Base-by-base conservation (phyloP, 2,329 filamentous ascomycete genomes). In the Diplodia scrobiculata region DNA sequence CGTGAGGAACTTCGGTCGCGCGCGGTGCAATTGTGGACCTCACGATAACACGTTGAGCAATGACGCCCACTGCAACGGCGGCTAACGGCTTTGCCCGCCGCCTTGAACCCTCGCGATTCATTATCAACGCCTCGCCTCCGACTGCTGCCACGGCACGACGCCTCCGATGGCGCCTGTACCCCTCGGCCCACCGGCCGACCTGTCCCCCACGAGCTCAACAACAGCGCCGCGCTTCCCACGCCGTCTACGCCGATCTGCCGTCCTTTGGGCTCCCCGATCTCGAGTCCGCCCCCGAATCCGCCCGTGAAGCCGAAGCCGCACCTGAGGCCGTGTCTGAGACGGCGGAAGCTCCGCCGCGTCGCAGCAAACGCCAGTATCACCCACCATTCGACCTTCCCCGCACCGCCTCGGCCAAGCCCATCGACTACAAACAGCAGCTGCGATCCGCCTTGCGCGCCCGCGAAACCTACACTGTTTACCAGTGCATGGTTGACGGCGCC, bases 401-500 rank as follows among this genome's bases (percentile, higher is more conserved):
- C 45, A 25, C 45, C 14, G 13, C 27, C 41, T n/a, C 21, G 1
- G 25, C 41, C 9, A 11, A 19, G n/a, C 10, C 5, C 48, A 29
- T 63, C 48, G 32, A 63, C 48, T 63, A 63, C 32, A 34, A n/a
- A 17, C 5, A n/a, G 17, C 9, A 27, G 6, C 60, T 63, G 3
- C 47, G 9, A 13, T 7, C 7, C 19, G 60, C 60, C 32, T 19
- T 63, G 19, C 60, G 60, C 47, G 48, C 41, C n/a, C 63, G 63
- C 41, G 65, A 60, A 17, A 17, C 29, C 36, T 50, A 66, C 48
- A 32, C 27, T 7, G n/a, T 63, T 27, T 11, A 63, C 70, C 14
- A 71, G 71, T 32, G 41, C 68, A n/a, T 64, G 75, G 7, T 38
- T 9, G 14, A n/a, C 5, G 65, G 65, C 65, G 65, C 55, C n/a